Evolutionary conservation across 306 rosid genomes (phyloP).

Genomic region (Mucuna pruriens): DNA sequence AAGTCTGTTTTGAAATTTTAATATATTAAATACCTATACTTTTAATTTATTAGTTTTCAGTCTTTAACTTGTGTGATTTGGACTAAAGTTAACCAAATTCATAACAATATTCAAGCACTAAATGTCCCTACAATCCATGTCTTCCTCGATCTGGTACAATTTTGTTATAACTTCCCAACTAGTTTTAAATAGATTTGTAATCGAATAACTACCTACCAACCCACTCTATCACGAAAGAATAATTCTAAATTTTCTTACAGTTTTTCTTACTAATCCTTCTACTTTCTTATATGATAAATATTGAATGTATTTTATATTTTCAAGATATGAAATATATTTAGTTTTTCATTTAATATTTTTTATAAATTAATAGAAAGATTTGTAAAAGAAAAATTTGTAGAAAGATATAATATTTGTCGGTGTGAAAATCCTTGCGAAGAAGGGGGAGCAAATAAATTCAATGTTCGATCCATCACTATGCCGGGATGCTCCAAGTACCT

Average conservation of each 20-base stretch:
- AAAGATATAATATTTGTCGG: neutral
- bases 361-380: neutral
- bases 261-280: neutral
- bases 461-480: neutral
- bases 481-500: neutral
- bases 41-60: neutral
- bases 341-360: neutral
- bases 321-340: neutral
- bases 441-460: too few relatives aligned
- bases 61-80: neutral
- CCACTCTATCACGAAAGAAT: neutral
- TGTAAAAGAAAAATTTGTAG: neutral
- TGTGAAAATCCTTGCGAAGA: too few relatives aligned
- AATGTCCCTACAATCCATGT: neutral
- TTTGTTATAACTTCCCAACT: neutral
- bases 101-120: neutral
- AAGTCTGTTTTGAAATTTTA: neutral
- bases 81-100: neutral
- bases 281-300: neutral
- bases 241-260: neutral
- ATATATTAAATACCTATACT: neutral
- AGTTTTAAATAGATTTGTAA: neutral
- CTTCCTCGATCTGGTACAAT: neutral
- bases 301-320: neutral
- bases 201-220: neutral